Base-by-base conservation (phyloP, 1,284 basidiomycete genomes). In the Fistulinella staudtii region DNA sequence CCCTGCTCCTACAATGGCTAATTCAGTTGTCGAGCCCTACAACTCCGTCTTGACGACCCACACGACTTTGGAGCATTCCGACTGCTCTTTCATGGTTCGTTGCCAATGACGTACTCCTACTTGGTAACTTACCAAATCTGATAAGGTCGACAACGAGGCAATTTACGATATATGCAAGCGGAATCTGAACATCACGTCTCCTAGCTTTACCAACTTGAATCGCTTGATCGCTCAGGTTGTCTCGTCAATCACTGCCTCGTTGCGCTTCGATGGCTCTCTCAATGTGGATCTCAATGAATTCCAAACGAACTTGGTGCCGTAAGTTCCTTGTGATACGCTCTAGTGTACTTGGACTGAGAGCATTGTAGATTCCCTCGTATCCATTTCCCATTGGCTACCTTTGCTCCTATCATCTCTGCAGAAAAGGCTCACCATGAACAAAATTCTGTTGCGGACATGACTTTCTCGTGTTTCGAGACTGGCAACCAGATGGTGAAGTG, bases 41-140 rank as follows among this genome's bases (percentile, higher is more conserved):
- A 99, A 99, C 80, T 94, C 94, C 37, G 93, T 99, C 51, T 74
- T 99, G 63, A 99, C 95, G 51, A 99, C 95, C 36, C 95, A 99
- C 75, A 98, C 95, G 42, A 99, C 95, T 31, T 85, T 99, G 43
- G 95, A 99, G 75, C 94, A 99, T 77, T 96, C 93, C 22, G 95
- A 99, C 75, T 99, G 95, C 72, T 98, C 95, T 22, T 97, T 97
- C 80, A 95, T 96, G 92, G 93, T 85, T 54, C 28, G 65, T 54
- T 38, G 28, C 15, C 39, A 46, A 20, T 53, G 46, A 60, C 44
- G 40, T 47, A 35, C 34, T 13, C 29, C 24, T 23, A 2, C 37
- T 22, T 28, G 8, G 3, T 11, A 15, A 14, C 36, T 58, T 39
- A 40, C 45, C 27, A 22, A n/a, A n/a, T 44, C 2, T 5, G 5